Conservation (phyloP, 73 alveolate genomes). For the Effrenium voratum region DNA sequence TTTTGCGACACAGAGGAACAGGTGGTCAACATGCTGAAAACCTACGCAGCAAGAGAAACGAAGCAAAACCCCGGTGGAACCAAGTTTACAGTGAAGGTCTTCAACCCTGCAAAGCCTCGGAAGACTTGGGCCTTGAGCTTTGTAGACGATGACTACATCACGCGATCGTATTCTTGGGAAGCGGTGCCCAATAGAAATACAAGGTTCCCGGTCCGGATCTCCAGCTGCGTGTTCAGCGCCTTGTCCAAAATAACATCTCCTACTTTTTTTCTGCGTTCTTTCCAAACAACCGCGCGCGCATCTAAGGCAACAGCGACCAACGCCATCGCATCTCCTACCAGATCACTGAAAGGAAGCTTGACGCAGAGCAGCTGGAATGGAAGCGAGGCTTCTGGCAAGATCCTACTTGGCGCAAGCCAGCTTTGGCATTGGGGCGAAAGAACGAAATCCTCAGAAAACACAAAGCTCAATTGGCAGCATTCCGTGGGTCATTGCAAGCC, state of each 20-base stretch:
- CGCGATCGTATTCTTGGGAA: not conserved
- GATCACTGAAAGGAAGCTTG: too few relatives aligned
- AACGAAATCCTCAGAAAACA: not conserved
- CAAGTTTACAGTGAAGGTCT: not conserved
- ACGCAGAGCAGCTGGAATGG: not conserved
- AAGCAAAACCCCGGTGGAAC: not conserved
- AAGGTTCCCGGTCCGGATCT: not conserved
- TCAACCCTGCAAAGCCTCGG: not conserved
- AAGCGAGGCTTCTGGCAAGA: not conserved
- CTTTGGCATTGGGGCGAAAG: not conserved
- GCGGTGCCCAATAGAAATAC: not conserved
- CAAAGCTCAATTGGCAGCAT: not conserved
- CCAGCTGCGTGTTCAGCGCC: not conserved
- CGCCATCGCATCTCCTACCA: not conserved
- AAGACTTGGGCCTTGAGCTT: not conserved
- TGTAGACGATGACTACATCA: not conserved
- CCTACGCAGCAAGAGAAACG: not conserved
- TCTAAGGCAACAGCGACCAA: not conserved
- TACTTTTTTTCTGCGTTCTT: not conserved
- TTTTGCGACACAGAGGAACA: not conserved
- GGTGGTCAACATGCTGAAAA: not conserved
- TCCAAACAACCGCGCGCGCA: too few relatives aligned
- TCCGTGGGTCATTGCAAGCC: not conserved
- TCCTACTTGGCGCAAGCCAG: not conserved
- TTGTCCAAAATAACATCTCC: not conserved